Percentiles rank a stretch among this genome's conserved stretches.
Conservation (phyloP, 2,329 filamentous ascomycete genomes). For the Cladosporium sp. region DNA sequence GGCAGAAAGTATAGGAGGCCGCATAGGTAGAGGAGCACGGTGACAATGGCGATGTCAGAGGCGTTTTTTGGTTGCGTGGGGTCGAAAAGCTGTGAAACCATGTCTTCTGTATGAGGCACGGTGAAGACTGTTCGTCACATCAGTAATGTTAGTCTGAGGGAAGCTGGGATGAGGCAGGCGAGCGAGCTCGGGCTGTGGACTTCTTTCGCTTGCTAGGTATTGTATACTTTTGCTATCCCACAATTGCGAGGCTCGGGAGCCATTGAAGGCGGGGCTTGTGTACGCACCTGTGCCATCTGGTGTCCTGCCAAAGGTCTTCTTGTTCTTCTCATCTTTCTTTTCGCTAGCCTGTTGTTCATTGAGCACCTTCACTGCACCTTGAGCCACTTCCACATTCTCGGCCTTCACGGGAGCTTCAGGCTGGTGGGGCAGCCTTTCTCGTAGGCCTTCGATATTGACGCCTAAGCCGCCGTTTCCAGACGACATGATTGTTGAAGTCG, state of each 20-base stretch:
- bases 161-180: neutral
- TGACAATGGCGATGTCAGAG: slow-evolving; percentile 76
- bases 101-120: slow-evolving; percentile 94
- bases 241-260: neutral
- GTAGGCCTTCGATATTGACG: slow-evolving; percentile 34
- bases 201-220: slow-evolving; percentile 5
- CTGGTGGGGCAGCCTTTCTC: slow-evolving; percentile 42
- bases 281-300: slow-evolving; percentile 82
- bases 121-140: slow-evolving; percentile 67
- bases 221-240: slow-evolving; percentile 12
- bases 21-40: slow-evolving; percentile 72
- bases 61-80: slow-evolving; percentile 93
- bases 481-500: slow-evolving; percentile 12
- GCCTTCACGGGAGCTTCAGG: slow-evolving; percentile 29
- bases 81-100: slow-evolving; percentile 95
- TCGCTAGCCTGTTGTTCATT: slow-evolving; percentile 47
- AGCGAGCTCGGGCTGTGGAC: slow-evolving; percentile 1
- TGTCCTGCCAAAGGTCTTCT: slow-evolving; percentile 86
- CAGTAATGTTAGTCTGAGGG: slow-evolving; percentile 17
- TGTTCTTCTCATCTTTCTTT: slow-evolving; percentile 50
- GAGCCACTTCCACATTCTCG: slow-evolving; percentile 36
- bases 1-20: slow-evolving; percentile 71
- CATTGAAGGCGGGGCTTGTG: slow-evolving; percentile 8
- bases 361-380: slow-evolving; percentile 46
- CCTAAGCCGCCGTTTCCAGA: neutral